Conservation (phyloP, 2,329 filamentous ascomycete species). For the Proliferodiscus dingleyae region DNA sequence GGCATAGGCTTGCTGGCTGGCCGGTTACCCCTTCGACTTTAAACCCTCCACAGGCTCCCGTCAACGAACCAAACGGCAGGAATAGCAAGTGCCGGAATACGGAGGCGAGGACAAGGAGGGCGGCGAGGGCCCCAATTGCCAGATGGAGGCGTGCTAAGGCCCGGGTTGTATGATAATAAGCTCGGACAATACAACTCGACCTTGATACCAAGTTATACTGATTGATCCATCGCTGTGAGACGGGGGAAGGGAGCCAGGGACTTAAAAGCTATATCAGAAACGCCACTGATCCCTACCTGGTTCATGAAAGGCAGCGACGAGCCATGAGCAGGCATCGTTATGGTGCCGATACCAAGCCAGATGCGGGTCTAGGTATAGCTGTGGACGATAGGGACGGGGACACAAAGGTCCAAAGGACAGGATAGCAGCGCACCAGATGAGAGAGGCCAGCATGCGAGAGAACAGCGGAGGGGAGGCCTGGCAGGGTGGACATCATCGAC, state of each 20-base stretch:
- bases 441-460: conserved; percentile 1
- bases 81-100: conserved; percentile 16
- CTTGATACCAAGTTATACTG: conserved; percentile 11
- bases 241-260: neutral
- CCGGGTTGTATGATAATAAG: conserved; percentile 14
- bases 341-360: neutral
- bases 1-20: conserved; percentile 8
- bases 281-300: conserved; percentile 9
- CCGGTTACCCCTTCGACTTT: conserved; percentile 1
- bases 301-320: neutral
- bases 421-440: neutral
- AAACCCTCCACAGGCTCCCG: neutral
- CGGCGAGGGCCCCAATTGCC: conserved; percentile 13
- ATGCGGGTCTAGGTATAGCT: neutral
- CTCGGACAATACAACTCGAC: conserved; percentile 17
- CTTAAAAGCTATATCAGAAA: conserved; percentile 13
- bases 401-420: neutral
- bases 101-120: conserved; percentile 8
- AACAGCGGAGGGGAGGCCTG: neutral
- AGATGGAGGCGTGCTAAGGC: conserved; percentile 9
- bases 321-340: conserved; percentile 9
- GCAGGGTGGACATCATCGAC: neutral
- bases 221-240: conserved; percentile 3
- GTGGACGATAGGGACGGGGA: neutral
- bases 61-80: conserved; percentile 21